Percentiles rank a stretch among this genome's conserved stretches.
Conservation (phyloP, 2,329 filamentous ascomycete genomes). For the Domatiomyces catenatus region DNA sequence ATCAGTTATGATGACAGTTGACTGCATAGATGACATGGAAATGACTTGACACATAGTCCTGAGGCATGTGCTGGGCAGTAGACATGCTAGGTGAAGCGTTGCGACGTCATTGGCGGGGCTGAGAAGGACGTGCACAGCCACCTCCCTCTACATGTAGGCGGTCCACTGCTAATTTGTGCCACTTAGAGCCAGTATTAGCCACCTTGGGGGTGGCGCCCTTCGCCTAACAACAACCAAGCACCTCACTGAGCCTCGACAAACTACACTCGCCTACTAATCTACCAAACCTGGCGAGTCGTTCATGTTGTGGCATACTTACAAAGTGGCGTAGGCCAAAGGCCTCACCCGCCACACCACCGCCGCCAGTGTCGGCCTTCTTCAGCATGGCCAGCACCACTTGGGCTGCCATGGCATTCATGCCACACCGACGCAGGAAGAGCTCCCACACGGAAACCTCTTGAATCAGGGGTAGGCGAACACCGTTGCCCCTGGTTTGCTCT, state of each 20-base stretch:
- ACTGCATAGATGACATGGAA: neutral
- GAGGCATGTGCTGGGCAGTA: neutral
- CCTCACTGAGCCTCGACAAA: slow-evolving; percentile 5
- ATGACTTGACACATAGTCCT: neutral
- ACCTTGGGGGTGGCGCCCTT: too few relatives aligned
- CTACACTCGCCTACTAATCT: slow-evolving; percentile 6
- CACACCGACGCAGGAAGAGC: slow-evolving; percentile 47
- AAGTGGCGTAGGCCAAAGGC: slow-evolving; percentile 8
- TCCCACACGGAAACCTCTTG: slow-evolving; percentile 53
- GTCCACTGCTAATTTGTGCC: too few relatives aligned
- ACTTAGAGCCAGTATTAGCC: too few relatives aligned
- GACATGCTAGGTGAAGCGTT: neutral
- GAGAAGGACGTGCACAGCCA: too few relatives aligned
- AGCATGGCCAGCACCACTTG: slow-evolving; percentile 41
- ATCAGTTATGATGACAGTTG: neutral
- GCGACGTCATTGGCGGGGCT: neutral
- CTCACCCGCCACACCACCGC: neutral
- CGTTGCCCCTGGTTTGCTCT: slow-evolving; percentile 6
- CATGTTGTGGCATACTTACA: slow-evolving; percentile 4
- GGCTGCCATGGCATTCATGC: slow-evolving; percentile 57
- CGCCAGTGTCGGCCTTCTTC: slow-evolving; percentile 1
- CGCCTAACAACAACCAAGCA: neutral
- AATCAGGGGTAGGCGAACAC: slow-evolving; percentile 23
- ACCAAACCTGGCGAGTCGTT: slow-evolving; percentile 7
- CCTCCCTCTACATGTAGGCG: too few relatives aligned